Percentiles rank a stretch among this genome's conserved stretches.
Conservation (phyloP, 1,284 basidiomycete genomes). For the Trichosporon ovoides region DNA sequence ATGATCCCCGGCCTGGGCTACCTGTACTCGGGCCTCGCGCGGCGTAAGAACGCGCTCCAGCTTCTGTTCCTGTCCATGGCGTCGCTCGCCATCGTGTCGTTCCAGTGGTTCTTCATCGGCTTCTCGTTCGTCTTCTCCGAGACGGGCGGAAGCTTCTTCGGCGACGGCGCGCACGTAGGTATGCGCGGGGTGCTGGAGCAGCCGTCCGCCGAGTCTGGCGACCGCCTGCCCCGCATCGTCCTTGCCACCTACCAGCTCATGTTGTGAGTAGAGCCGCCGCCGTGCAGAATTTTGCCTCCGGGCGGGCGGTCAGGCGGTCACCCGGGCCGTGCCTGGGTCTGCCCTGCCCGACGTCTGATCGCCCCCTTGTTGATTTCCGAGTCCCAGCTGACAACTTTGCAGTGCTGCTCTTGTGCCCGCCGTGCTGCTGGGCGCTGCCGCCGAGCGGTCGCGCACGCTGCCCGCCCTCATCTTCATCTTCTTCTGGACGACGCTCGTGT, state of each 20-base stretch:
- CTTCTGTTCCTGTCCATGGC: constrained; percentile 56
- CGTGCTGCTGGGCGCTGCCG: constrained; percentile 59
- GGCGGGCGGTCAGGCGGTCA: neutral
- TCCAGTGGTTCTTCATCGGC: constrained; percentile 87
- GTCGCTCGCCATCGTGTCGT: constrained; percentile 64
- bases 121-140: constrained; percentile 76
- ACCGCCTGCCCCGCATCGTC: constrained; percentile 53
- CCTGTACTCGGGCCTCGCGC: constrained; percentile 79
- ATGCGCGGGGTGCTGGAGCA: constrained; percentile 61
- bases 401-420: constrained; percentile 52
- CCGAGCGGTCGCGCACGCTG: constrained; percentile 79
- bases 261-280: constrained; percentile 19
- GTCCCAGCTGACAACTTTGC: neutral
- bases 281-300: neutral
- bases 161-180: constrained; percentile 68
- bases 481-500: constrained; percentile 60
- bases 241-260: constrained; percentile 79
- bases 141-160: constrained; percentile 59
- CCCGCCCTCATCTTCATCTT: constrained; percentile 86
- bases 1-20: constrained; percentile 62
- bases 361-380: no score
- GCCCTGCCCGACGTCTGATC: no score
- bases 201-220: constrained; percentile 61
- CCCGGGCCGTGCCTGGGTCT: neutral
- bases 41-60: constrained; percentile 58